Evolutionary conservation across 2,329 filamentous ascomycete species (phyloP), one percentile per base, ranked within the genome.

Genomic region (Drechslerella coelobrocha): DNA sequence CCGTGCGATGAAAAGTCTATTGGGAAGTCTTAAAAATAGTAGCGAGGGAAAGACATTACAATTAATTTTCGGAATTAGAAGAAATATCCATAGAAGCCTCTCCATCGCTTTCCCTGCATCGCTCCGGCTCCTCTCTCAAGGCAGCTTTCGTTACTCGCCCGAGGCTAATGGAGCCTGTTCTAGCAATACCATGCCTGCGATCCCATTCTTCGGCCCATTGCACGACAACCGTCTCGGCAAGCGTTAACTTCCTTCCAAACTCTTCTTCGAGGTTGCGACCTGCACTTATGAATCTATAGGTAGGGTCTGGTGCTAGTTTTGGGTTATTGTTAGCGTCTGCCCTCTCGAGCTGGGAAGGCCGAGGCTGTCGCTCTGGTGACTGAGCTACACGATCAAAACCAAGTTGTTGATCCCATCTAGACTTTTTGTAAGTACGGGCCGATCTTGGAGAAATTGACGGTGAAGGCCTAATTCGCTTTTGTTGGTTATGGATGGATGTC

Each of bases 141-240:
- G n/a, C 14, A 27, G 21, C 24, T 23, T 23, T 50, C 19, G 12
- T 19, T 2, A 53, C 31, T 2, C 12, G 19, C 2, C 23, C 50
- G 24, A 39, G 27, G 19, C 7, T 31, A 6, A 34, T 21, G 2
- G 26, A 7, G 2, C 27, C 50, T 2, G 27, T 34, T 21, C 37
- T 31, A 10, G 5, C 19, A 19, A 45, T 26, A 3, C 60, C 60
- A 1, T 21, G 26, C n/a, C 60, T n/a, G n/a, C 19, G 41, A 39
- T 63, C 60, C 14, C 8, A 63, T 45, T 63, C 60, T 14, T 63
- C 51, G 2, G 41, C 29, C 60, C 60, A 63, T 31, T 63, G 60
- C 19, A 34, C 19, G 0, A 63, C 10, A 27, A 63, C 9, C 2
- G 26, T 19, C 17, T 63, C 39, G 3, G 5, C 7, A 0, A 51